Evolutionary conservation across 2,329 filamentous ascomycete genomes (phyloP).

Genomic region (Hirsutella minnesotensis): DNA sequence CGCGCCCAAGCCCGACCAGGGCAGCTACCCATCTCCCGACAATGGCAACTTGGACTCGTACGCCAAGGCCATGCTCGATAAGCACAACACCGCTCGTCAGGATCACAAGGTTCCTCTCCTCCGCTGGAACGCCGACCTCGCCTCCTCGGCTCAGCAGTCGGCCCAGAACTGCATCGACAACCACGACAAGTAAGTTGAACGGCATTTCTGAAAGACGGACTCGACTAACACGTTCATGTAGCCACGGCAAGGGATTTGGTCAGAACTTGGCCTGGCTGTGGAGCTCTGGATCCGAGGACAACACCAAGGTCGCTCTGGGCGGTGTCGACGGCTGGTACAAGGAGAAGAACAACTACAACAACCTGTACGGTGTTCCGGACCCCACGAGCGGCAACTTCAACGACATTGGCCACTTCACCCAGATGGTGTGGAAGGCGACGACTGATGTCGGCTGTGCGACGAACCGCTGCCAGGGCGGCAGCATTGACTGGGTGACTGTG

Average conservation of each 20-base stretch:
- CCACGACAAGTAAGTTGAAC: conserved; percentile 57
- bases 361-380: conserved; percentile 40
- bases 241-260: conserved; percentile 52
- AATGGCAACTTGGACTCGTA: conserved; percentile 14
- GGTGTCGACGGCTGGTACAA: conserved; percentile 64
- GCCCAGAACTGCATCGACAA: conserved; percentile 58
- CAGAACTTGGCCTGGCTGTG: conserved; percentile 74
- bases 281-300: conserved; percentile 23
- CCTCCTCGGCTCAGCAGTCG: conserved; percentile 48
- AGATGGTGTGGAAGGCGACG: conserved; percentile 29
- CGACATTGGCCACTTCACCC: conserved; percentile 45
- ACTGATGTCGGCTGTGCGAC: conserved; percentile 46
- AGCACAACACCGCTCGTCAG: conserved; percentile 78
- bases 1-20: conserved; percentile 4
- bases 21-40: background rate
- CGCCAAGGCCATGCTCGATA: conserved; percentile 38
- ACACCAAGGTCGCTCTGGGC: conserved; percentile 9
- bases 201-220: background rate
- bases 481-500: conserved; percentile 56
- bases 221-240: conserved; percentile 11
- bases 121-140: conserved; percentile 53
- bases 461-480: conserved; percentile 49
- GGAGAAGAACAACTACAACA: conserved; percentile 51
- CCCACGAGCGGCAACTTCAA: conserved; percentile 47
- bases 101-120: conserved; percentile 65